Conservation (phyloP, 2,329 filamentous ascomycete genomes). For the Alternaria rosae region DNA sequence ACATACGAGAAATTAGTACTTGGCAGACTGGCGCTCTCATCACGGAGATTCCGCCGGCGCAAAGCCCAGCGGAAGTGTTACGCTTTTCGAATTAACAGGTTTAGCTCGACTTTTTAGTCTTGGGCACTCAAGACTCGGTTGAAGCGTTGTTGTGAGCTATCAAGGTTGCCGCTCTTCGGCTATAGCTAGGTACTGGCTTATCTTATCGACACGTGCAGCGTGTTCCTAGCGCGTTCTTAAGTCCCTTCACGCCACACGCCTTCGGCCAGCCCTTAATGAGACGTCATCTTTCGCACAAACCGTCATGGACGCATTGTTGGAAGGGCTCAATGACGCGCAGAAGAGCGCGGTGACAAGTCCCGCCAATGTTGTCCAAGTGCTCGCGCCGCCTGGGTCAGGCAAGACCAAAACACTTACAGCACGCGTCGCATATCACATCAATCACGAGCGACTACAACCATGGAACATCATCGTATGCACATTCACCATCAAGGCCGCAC, state of each 20-base stretch:
- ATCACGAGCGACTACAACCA: constrained; percentile 74
- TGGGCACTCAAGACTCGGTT: background rate
- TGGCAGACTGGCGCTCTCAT: constrained; percentile 6
- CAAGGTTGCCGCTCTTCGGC: background rate
- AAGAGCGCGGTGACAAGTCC: constrained; percentile 69
- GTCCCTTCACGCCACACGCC: background rate
- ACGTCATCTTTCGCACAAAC: constrained; percentile 12
- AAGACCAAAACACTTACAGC: constrained; percentile 97
- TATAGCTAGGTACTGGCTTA: background rate
- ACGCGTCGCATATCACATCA: constrained; percentile 87
- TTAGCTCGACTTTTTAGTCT: background rate
- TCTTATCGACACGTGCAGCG: constrained; percentile 10
- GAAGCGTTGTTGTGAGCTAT: background rate
- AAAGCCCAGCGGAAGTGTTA: constrained; percentile 7
- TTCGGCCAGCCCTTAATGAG: constrained; percentile 12
- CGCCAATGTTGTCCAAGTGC: constrained; percentile 66
- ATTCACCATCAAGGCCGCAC: constrained; percentile 94
- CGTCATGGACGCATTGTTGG: constrained; percentile 63
- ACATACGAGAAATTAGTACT: constrained; percentile 9
- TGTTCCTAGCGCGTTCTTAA: constrained; percentile 14
- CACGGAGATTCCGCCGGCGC: background rate
- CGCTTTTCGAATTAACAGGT: constrained; percentile 5
- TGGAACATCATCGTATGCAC: constrained; percentile 94
- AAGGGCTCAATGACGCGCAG: constrained; percentile 71
- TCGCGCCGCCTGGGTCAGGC: constrained; percentile 73